Evolutionary conservation across 352 stramenopile species (phyloP), one percentile per base, ranked within the genome.

Genomic region (Pythium rishiriense): DNA sequence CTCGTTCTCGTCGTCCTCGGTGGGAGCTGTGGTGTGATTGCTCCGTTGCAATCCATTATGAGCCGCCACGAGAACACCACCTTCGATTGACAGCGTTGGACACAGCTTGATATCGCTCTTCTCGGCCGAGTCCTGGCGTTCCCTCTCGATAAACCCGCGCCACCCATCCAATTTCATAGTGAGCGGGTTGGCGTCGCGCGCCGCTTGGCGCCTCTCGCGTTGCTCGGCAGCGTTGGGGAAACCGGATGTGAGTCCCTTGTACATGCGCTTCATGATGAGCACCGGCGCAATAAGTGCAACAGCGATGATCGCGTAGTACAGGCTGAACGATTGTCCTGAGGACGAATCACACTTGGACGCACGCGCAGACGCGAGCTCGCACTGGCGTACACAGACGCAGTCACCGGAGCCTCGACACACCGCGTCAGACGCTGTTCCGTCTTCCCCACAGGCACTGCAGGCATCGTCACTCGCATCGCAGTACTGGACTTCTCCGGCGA

Each of bases 131-230:
- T 57, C 58, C 42, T 45, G 46, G 31, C 69, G 58, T 19, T 68
- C 60, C 26, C 63, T 35, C 24, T 51, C 21, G 29, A 64, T 63
- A 22, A 69, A 59, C 15, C 64, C 56, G n/a, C 66, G 63, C 72
- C 72, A 79, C 39, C 64, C 69, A 26, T 76, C 66, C 17, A 79
- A 63, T 56, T 72, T 76, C 22, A 79, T 66, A 3, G 69, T 55
- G 49, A 70, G 42, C 60, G 55, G 57, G 66, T 59, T 46, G 21
- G 61, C 24, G 58, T 17, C 22, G 53, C 25, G 46, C n/a, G 33
- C 9, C 52, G 35, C 43, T 19, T n/a, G 55, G 15, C 31, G 19
- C 11, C 31, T 46, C 28, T 35, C 45, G 2, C 55, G 42, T n/a
- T 35, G 4, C 17, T 54, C 55, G 2, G 21, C 22, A 0, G 55